Base-by-base conservation (phyloP, 306 rosid genomes). In the Dryas drummondii region DNA sequence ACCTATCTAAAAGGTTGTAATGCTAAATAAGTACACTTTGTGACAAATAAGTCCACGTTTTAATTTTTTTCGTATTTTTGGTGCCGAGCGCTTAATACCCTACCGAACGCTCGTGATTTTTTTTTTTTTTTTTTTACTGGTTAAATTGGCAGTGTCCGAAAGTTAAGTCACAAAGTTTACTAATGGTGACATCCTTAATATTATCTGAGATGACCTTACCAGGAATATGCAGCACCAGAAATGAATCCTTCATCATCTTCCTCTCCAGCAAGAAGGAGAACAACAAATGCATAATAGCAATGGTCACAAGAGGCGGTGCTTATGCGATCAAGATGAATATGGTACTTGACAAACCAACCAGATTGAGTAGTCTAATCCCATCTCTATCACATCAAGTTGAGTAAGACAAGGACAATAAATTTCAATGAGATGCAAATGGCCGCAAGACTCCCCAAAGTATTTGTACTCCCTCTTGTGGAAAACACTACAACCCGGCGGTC, bases 291-390 rank as follows among this genome's bases (percentile, higher is more conserved):
- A 45, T 44, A 55, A 44, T 6, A 71, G 2, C 42, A 48, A 56
- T 22, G 42, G 17, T 53, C 62, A n/a, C 17, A 37, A n/a, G 26
- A 53, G 32, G 22, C 13, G 42, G 46, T 51, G 59, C 62, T 40
- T 0, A 32, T 40, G 8, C 49, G 44, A 57, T 57, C 17, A 53
- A 82, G 72, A 73, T 72, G 68, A 32, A 72, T 75, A 19, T 49
- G 75, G 67, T 70, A 77, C 76, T 60, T 73, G 15, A 72, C 72
- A 67, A 77, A 82, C 85, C 82, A 73, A 7, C 76, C 60, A 16
- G 22, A 22, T 22, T 22, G 77, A 68, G 54, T 73, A 68, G 32
- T 78, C 72, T 5, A 32, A 41, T 50, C 40, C 70, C 81, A 81
- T 76, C 70, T 81, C 84, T 45, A 17, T 55, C 9, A 61, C 79